phyloP scores from a whole-genome alignment of 2,329 filamentous ascomycete species.

The Talaromyces atroroseus region DNA sequence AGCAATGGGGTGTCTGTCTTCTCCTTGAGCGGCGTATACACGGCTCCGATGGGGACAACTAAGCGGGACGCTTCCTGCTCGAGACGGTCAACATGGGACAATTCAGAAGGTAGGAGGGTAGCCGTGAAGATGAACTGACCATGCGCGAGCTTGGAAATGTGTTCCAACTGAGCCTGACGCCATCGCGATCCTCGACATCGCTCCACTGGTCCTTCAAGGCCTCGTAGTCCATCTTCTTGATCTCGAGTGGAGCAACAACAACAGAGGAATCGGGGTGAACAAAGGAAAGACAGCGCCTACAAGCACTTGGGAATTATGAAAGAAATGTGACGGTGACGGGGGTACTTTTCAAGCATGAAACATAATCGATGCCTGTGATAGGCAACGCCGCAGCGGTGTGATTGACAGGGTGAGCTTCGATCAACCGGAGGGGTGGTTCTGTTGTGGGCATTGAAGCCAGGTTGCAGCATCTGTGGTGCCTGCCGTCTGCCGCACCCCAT shows the following conservation, averaged over 20 bases:
- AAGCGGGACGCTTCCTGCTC: conserved; percentile 82
- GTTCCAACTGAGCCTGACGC: conserved; percentile 95
- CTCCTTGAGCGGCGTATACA: conserved; percentile 95
- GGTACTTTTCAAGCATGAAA: conserved; percentile 19
- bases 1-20: conserved; percentile 80
- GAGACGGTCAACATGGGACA: conserved; percentile 10
- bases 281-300: conserved; percentile 15
- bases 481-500: conserved; percentile 27
- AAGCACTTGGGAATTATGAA: conserved; percentile 18
- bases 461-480: conserved; percentile 38
- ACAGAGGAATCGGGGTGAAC: conserved; percentile 15
- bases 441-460: conserved; percentile 35
- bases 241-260: conserved; percentile 17
- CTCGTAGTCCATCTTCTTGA: conserved; percentile 81
- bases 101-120: conserved; percentile 14
- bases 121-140: conserved; percentile 49
- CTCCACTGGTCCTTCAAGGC: conserved; percentile 92
- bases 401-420: conserved; percentile 25
- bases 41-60: conserved; percentile 90
- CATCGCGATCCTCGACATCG: conserved; percentile 94
- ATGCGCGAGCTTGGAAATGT: conserved; percentile 97
- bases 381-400: conserved; percentile 27
- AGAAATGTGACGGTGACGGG: conserved; percentile 18
- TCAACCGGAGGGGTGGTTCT: conserved; percentile 25
- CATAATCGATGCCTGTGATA: conserved; percentile 28